phyloP scores from a whole-genome alignment of 257 asterid genomes.

The Prunella vulgaris region DNA sequence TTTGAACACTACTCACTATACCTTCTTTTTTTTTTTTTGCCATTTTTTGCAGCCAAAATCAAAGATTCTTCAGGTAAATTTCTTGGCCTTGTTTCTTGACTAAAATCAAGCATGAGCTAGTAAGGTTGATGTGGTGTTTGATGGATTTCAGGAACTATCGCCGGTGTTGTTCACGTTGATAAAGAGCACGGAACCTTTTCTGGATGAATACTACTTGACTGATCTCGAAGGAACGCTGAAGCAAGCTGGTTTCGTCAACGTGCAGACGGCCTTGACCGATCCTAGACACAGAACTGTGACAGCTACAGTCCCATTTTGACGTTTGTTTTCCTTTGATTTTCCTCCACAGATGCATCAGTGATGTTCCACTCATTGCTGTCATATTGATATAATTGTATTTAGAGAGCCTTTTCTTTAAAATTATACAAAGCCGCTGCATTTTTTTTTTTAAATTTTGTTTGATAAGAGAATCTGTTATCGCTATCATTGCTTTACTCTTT shows the following conservation, averaged over 20 bases:
- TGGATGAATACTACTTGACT: slow-evolving; percentile 81
- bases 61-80: slow-evolving; percentile 83
- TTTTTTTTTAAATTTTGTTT: no score
- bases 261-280: slow-evolving; percentile 60
- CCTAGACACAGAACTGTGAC: slow-evolving; percentile 88
- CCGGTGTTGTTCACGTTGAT: slow-evolving; percentile 87
- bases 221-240: slow-evolving; percentile 59
- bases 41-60: slow-evolving; percentile 80
- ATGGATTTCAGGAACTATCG: slow-evolving; percentile 55
- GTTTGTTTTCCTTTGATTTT: background rate
- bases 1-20: slow-evolving; percentile 14
- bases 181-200: slow-evolving; percentile 94
- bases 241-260: slow-evolving; percentile 57
- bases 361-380: background rate
- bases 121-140: background rate
- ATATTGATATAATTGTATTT: background rate
- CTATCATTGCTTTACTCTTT: background rate
- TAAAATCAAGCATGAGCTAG: background rate
- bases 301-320: slow-evolving; percentile 64
- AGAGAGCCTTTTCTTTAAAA: background rate
- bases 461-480: background rate
- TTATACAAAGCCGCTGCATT: background rate
- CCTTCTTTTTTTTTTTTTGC: slow-evolving; percentile 14
- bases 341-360: background rate
- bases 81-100: background rate